These are phyloP conservation scores for Phytophthora capsici DNA, from an alignment of 352 stramenopile species.

Conservation along the genomic window DNA sequence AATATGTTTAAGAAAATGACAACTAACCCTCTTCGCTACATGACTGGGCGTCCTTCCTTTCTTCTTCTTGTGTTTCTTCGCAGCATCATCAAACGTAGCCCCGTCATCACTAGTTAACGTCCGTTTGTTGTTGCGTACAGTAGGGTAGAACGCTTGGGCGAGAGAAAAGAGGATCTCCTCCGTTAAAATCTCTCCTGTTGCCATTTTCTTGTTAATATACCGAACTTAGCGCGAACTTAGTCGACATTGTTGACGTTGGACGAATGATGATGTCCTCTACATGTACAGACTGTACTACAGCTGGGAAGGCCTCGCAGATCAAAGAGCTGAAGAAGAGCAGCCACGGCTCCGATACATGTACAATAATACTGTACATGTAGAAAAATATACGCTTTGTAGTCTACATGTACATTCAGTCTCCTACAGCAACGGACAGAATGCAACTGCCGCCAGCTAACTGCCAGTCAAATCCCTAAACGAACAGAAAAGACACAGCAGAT, in stretches of 20 bases:
- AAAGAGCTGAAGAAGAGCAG: no score
- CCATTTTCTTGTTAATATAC: not conserved
- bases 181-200: not conserved
- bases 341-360: no score
- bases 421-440: no score
- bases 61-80: constrained; percentile 21
- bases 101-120: constrained; percentile 12
- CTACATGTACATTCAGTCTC: no score
- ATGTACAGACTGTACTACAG: no score
- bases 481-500: no score
- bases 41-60: constrained; percentile 36
- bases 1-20: not conserved
- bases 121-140: constrained; percentile 2
- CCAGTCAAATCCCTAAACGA: no score
- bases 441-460: no score
- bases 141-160: constrained; percentile 22
- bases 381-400: no score
- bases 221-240: constrained; percentile 10
- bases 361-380: no score
- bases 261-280: no score
- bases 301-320: no score
- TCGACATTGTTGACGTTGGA: not conserved
- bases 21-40: constrained; percentile 24
- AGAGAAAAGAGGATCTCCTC: constrained; percentile 33
- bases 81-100: constrained; percentile 11